Conservation (phyloP, 2,329 filamentous ascomycete species). For the Pseudogymnoascus sp. region DNA sequence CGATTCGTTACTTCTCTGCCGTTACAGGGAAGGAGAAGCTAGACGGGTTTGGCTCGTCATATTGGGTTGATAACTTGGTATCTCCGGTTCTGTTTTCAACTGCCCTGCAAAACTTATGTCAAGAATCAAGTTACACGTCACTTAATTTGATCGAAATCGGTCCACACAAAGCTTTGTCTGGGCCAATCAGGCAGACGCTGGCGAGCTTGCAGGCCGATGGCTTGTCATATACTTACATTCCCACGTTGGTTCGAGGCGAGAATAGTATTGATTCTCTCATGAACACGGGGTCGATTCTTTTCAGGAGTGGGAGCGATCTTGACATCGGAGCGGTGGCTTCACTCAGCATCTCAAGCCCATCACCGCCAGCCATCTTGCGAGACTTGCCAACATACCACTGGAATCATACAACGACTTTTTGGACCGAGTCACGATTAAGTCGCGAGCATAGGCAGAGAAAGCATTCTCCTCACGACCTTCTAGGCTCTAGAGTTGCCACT, state of each 20-base stretch:
- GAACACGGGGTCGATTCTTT: not conserved
- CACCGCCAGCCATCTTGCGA: not conserved
- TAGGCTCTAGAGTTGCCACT: conserved; percentile 30
- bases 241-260: not conserved
- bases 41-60: conserved; percentile 18
- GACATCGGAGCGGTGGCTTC: not conserved
- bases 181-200: conserved; percentile 25
- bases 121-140: not conserved
- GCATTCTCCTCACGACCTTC: conserved; percentile 40
- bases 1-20: not conserved
- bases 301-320: not conserved
- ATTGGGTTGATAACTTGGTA: conserved; percentile 39
- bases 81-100: conserved; percentile 28
- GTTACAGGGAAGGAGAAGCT: not conserved
- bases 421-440: conserved; percentile 44
- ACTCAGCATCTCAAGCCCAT: not conserved
- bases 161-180: conserved; percentile 30
- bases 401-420: conserved; percentile 43
- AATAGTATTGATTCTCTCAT: not conserved
- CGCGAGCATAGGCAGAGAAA: conserved; percentile 36
- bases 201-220: not conserved
- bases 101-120: not conserved
- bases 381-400: conserved; percentile 45
- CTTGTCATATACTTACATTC: not conserved
- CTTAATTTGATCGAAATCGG: conserved; percentile 16